Evolutionary conservation across 1,284 basidiomycete species (phyloP).

Genomic region (Rhodotorula sp.): DNA sequence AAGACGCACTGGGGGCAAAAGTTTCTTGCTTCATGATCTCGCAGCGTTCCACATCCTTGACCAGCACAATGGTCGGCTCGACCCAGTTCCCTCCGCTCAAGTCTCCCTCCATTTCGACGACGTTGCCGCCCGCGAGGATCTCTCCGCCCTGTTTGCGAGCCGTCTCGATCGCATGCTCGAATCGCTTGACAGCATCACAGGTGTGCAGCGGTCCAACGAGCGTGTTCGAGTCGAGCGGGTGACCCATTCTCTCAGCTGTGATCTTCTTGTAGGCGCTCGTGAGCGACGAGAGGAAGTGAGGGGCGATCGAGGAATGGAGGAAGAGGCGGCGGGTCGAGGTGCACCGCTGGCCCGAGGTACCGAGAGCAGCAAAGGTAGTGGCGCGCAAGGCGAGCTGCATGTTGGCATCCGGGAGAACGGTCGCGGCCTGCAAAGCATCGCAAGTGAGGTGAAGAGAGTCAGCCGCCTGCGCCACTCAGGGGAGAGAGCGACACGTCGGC

Average conservation of each 20-base stretch:
- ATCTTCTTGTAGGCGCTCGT: constrained; percentile 64
- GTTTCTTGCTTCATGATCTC: constrained; percentile 76
- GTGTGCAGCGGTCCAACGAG: constrained; percentile 87
- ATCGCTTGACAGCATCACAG: constrained; percentile 63
- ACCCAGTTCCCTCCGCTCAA: constrained; percentile 77
- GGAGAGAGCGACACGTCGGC: too few species aligned
- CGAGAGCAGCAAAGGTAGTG: constrained; percentile 89
- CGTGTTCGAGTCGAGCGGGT: constrained; percentile 70
- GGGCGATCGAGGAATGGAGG: constrained; percentile 75
- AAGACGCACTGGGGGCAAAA: constrained; percentile 64
- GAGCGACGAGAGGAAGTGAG: constrained; percentile 70
- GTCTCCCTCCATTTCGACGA: constrained; percentile 52
- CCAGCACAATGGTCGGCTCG: constrained; percentile 71
- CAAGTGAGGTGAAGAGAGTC: background rate
- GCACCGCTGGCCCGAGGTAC: constrained; percentile 91
- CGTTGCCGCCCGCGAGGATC: constrained; percentile 67
- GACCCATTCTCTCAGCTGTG: constrained; percentile 63
- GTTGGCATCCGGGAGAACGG: constrained; percentile 91
- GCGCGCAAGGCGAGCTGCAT: constrained; percentile 80
- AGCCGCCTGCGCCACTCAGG: background rate
- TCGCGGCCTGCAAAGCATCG: constrained; percentile 58
- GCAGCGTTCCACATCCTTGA: constrained; percentile 51
- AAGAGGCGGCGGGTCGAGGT: constrained; percentile 88
- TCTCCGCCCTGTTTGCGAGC: constrained; percentile 69
- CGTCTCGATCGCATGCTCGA: constrained; percentile 62